Conservation (phyloP, 345 rosid genomes). For the Syzygium oleosum region DNA sequence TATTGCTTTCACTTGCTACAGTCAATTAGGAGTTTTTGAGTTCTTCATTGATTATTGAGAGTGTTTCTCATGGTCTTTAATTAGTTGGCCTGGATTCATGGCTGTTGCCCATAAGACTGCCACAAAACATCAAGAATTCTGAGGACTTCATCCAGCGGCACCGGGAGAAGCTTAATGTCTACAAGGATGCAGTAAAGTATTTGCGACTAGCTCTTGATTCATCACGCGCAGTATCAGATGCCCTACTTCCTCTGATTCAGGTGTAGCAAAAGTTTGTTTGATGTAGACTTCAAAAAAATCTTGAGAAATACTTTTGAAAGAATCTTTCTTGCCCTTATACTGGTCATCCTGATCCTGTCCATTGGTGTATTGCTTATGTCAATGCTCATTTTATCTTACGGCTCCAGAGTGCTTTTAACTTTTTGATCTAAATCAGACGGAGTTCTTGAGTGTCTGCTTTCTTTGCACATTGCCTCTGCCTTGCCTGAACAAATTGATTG, state of each 20-base stretch:
- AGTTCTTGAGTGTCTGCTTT: background rate
- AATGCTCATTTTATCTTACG: background rate
- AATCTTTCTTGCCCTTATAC: background rate
- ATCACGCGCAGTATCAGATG: constrained; percentile 27
- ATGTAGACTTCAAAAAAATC: background rate
- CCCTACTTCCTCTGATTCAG: constrained; percentile 77
- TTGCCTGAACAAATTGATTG: background rate
- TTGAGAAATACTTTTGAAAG: background rate
- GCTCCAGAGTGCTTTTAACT: background rate
- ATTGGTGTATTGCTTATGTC: background rate
- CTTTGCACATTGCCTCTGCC: background rate
- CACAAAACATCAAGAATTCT: constrained; percentile 28
- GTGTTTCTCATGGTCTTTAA: background rate
- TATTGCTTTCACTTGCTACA: background rate
- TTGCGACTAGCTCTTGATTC: constrained; percentile 39
- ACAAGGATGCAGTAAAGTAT: constrained; percentile 56
- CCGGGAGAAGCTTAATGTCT: constrained; percentile 17
- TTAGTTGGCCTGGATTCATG: constrained; percentile 55
- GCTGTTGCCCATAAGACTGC: constrained; percentile 61
- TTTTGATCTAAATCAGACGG: background rate
- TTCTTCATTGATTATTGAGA: background rate
- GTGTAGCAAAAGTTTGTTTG: constrained; percentile 19
- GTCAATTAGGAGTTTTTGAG: background rate
- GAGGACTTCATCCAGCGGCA: constrained; percentile 12
- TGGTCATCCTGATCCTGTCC: background rate